Evolutionary conservation across 2,329 filamentous ascomycete genomes (phyloP), one percentile per base, ranked within the genome.

Genomic region (Sarocladium kiliense): DNA sequence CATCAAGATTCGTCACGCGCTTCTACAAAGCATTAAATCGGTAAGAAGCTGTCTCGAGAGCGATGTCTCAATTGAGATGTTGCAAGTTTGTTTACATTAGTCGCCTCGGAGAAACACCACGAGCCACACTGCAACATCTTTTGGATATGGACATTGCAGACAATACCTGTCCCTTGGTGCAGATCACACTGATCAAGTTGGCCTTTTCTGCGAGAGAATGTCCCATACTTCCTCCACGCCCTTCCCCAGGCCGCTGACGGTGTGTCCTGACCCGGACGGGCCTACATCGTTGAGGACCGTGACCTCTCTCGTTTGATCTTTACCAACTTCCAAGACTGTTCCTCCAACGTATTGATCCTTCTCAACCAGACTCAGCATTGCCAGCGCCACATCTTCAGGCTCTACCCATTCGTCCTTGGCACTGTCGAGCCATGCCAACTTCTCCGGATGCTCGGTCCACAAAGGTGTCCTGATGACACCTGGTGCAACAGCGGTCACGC

Each of bases 401-500:
- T 65, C 65, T 7, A 69, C 64, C 71, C 70, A 74, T 5, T 54
- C 58, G 50, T 69, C 67, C 25, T 55, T 36, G 25, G 54, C 57
- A 25, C 58, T 53, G 9, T 66, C 59, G 9, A 73, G 51, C 54
- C 61, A 62, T n/a, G 56, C 58, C 62, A 69, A 57, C 58, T 72
- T 73, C 45, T 73, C 70, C 32, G 34, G 32, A 19, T 47, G 37
- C 6, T 70, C 68, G 2, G 60, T 64, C 70, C 71, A 74, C 26
- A 74, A 50, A 16, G 71, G 70, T 19, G 72, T 74, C 45, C 63
- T 59, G 18, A 73, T 64, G 2, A 69, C 53, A 1, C 68, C 71
- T 0, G 71, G 72, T 11, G 71, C 71, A 1, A 74, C 67, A 1
- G 64, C 70, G 53, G 59, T 66, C 12, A 75, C 67, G 2, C 69